phyloP scores from a whole-genome alignment of 2,329 filamentous ascomycete genomes.

The Stachybotrys elegans region DNA sequence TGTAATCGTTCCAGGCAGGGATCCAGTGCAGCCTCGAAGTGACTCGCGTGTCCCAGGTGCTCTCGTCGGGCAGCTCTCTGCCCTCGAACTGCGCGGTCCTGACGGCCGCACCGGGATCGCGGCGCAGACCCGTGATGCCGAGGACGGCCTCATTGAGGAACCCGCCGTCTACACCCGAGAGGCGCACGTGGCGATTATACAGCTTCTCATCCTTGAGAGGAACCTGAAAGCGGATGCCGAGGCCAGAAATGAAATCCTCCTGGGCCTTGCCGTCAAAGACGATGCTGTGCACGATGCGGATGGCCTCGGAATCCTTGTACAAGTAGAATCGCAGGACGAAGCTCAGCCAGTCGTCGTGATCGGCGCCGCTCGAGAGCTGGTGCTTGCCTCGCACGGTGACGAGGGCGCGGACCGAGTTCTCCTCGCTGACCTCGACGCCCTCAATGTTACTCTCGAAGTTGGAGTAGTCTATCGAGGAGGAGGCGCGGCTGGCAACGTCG shows the following conservation, averaged over 20 bases:
- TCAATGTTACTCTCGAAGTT: conserved; percentile 46
- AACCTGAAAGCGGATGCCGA: conserved; percentile 51
- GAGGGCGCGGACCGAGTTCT: conserved; percentile 27
- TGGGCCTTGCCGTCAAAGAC: conserved; percentile 46
- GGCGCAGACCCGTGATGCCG: conserved; percentile 53
- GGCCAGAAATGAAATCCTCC: conserved; percentile 46
- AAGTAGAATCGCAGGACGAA: conserved; percentile 51
- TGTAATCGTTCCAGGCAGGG: conserved; percentile 54
- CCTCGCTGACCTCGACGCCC: conserved; percentile 43
- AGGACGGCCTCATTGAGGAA: conserved; percentile 54
- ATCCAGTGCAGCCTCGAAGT: conserved; percentile 48
- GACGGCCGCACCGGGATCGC: conserved; percentile 45
- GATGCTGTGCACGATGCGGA: conserved; percentile 51
- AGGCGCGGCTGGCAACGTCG: conserved; percentile 24
- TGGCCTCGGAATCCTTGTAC: conserved; percentile 50
- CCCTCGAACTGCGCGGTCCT: conserved; percentile 47
- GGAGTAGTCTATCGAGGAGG: conserved; percentile 32
- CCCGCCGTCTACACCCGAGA: conserved; percentile 50
- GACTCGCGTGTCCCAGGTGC: conserved; percentile 42
- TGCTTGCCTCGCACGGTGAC: conserved; percentile 40
- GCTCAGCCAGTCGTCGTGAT: conserved; percentile 42
- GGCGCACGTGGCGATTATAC: conserved; percentile 54
- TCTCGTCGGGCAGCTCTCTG: conserved; percentile 32
- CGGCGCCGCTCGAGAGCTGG: conserved; percentile 21
- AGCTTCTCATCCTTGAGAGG: conserved; percentile 46